Base-by-base conservation (phyloP, 2,329 filamentous ascomycete genomes). In the Calonectria ilicicola region DNA sequence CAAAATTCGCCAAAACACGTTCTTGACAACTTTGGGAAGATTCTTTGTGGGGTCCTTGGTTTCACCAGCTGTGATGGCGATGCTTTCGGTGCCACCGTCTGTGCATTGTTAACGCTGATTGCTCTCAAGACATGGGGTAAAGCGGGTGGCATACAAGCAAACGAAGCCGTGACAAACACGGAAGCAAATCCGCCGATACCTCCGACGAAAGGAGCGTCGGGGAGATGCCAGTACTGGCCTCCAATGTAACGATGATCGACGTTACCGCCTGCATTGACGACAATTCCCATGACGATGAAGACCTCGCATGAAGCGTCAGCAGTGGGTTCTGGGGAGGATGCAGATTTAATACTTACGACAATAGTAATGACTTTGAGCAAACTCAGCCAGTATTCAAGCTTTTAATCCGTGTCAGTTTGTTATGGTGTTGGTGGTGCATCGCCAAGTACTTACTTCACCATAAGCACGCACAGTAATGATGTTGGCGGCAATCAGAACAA, bases 131-230 rank as follows among this genome's bases (percentile, higher is more conserved):
- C 1, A 15, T 1, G 19, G 2, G 5, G 44, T 14, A 19, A 26
- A 4, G 23, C 2, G 6, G 27, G n/a, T 35, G 1, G 84, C 87
- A 85, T 80, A 84, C 85, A 92, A 29, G 91, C 90, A 80, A 93
- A 93, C 1, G 83, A 84, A n/a, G 83, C 83, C 1, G 83, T 68
- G 85, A 93, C 91, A 23, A 88, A 88, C 14, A 86, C 86, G 23
- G 90, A 92, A 0, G 91, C 91, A 75, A 93, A 93, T 1, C 91
- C 91, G 46, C 91, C 91, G 21, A 93, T 91, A 1, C 91, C 91
- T 2, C 87, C 89, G 1, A 92, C 91, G 76, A 93, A 93, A 0
- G 91, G 91, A 2, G 91, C 91, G 40, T 88, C 91, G 0, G 88
- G 89, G 1, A 89, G 84, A 69, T 89, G 85, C 88, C 90, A 93